Percentiles rank a stretch among this genome's conserved stretches.
Evolutionary conservation across 192 early-diverging fungal species (phyloP).

Genomic region (Spizellomyces punctatus): DNA sequence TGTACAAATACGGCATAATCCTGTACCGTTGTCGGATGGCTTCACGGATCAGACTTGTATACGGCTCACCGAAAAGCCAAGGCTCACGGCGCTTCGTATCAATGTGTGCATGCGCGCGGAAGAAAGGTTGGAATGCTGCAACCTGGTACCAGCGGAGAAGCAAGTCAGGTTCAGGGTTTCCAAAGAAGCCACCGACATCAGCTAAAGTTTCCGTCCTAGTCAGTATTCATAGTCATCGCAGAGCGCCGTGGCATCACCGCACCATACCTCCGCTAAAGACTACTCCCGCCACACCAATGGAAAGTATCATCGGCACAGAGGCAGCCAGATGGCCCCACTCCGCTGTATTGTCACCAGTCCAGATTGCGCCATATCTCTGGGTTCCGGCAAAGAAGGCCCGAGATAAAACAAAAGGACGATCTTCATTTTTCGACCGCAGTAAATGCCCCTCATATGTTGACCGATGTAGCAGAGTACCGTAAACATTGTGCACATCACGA

Average conservation of each 20-base stretch:
- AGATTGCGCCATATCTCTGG: constrained; percentile 93
- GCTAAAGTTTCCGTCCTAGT: constrained; percentile 47
- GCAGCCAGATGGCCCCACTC: constrained; percentile 83
- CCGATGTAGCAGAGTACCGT: constrained; percentile 84
- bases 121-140: constrained; percentile 94
- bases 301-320: constrained; percentile 87
- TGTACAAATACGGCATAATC: constrained; percentile 91
- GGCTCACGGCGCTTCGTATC: constrained; percentile 97
- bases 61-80: constrained; percentile 90
- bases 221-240: constrained; percentile 7
- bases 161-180: constrained; percentile 87
- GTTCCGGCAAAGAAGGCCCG: constrained; percentile 96
- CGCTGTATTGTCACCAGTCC: constrained; percentile 97
- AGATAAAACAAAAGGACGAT: constrained; percentile 91
- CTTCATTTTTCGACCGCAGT: constrained; percentile 37
- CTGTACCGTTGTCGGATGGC: constrained; percentile 83
- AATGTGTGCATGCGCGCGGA: constrained; percentile 96
- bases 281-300: constrained; percentile 85
- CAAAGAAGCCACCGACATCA: constrained; percentile 98
- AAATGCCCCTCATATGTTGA: constrained; percentile 83
- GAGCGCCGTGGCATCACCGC: neutral
- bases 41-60: constrained; percentile 74
- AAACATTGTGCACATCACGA: constrained; percentile 93
- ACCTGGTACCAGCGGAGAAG: constrained; percentile 97
- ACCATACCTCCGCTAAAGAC: constrained; percentile 75